Conservation (phyloP, 257 asterid species). For the Datura wrightii region DNA sequence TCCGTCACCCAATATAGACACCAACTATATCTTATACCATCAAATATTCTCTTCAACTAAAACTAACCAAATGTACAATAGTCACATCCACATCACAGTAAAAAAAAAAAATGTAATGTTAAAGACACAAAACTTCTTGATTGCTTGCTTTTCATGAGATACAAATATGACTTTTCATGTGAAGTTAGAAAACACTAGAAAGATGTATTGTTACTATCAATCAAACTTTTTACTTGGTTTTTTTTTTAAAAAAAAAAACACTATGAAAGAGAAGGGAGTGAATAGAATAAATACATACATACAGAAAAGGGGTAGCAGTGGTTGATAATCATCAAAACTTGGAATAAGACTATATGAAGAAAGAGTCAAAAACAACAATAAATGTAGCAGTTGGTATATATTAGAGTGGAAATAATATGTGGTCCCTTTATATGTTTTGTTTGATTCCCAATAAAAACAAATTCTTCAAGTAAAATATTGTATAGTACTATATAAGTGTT, state of each 20-base stretch:
- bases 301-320: not conserved
- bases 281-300: not conserved
- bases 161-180: not conserved
- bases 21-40: not conserved
- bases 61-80: not conserved
- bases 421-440: slow-evolving; percentile 27
- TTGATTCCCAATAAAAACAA: not conserved
- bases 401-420: not conserved
- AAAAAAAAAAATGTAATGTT: not conserved
- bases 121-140: not conserved
- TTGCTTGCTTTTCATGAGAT: not conserved
- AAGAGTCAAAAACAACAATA: slow-evolving; percentile 29
- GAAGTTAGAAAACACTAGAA: not conserved
- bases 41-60: not conserved
- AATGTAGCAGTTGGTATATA: slow-evolving; percentile 25
- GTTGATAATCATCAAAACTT: slow-evolving; percentile 19
- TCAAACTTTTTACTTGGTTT: no score
- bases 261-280: not conserved
- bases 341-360: slow-evolving; percentile 26
- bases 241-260: no score
- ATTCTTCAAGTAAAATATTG: not conserved
- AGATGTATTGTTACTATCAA: not conserved
- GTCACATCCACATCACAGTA: not conserved
- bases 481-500: not conserved
- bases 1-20: not conserved